Evolutionary conservation across 208 protist species (phyloP), one percentile per base, ranked within the genome.

Genomic region (Angomonas deanei): DNA sequence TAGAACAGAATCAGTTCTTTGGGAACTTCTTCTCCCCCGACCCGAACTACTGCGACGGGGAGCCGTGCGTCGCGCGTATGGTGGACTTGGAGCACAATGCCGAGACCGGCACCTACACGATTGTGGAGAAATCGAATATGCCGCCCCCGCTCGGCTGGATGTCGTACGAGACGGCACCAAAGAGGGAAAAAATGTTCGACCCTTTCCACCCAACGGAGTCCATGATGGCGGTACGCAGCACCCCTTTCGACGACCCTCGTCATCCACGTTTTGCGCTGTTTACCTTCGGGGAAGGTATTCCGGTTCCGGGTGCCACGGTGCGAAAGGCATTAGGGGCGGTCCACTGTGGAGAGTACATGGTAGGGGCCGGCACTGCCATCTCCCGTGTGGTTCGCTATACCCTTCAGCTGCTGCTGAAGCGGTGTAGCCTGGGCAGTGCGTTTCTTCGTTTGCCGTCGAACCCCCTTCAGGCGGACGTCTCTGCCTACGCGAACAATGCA

Each of bases 1-100:
- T 76, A 3, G 86, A 92, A 75, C 86, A 92, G 68, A 92, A 92
- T 62, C 74, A 87, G 38, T 71, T 58, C 54, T 88, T 88, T 64
- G 64, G 66, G 13, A 33, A 50, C 26, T 89, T 87, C 57, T 64
- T 71, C 24, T 88, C 75, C 0, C 76, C 81, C 1, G 49, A 50
- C 32, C 71, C 73, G 24, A 56, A 70, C 42, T 87, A 89, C 70
- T 72, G 81, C 39, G 68, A 79, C 42, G 80, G 81, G 19, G 75
- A 88, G 69, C 68, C 72, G 39, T 92, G 85, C 53, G 77, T 92
- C 1, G 74, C 66, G 17, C 81, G 81, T 23, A 83, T 76, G 60
- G 58, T 80, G 15, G 31, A 68, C 24, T 72, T 92, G 19, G 19
- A 46, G 11, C 42, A 74, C 56, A 60, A 77, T 38, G 38, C 24